Evolutionary conservation across 345 rosid genomes (phyloP).

Genomic region (Dovyalis caffra): DNA sequence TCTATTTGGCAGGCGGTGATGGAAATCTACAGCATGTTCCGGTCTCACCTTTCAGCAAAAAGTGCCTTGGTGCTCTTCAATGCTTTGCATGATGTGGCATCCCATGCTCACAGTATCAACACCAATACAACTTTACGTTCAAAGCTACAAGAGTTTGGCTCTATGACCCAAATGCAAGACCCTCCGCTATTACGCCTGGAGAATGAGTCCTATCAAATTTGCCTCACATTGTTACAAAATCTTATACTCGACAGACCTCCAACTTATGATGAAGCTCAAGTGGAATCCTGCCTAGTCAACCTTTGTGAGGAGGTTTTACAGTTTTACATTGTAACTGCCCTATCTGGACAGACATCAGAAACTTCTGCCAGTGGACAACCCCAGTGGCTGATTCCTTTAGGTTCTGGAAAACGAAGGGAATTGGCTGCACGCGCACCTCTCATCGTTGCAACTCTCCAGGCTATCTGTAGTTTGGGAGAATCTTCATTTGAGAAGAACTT

Average conservation of each 20-base stretch:
- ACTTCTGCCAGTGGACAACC: slow-evolving; percentile 37
- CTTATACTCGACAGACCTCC: slow-evolving; percentile 59
- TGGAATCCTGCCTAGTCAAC: slow-evolving; percentile 66
- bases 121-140: slow-evolving; percentile 51
- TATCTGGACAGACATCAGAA: slow-evolving; percentile 39
- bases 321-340: slow-evolving; percentile 60
- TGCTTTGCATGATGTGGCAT: slow-evolving; percentile 78
- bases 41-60: slow-evolving; percentile 66
- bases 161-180: slow-evolving; percentile 96
- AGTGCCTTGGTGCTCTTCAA: slow-evolving; percentile 69
- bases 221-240: slow-evolving; percentile 87
- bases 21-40: slow-evolving; percentile 92
- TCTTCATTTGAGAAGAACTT: slow-evolving; percentile 68
- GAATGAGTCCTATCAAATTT: slow-evolving; percentile 90
- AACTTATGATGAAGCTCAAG: slow-evolving; percentile 48
- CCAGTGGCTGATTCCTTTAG: slow-evolving; percentile 76
- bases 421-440: slow-evolving; percentile 77
- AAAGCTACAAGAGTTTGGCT: slow-evolving; percentile 76
- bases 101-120: slow-evolving; percentile 78
- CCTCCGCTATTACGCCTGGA: slow-evolving; percentile 93
- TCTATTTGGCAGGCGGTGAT: slow-evolving; percentile 71
- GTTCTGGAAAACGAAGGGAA: slow-evolving; percentile 90
- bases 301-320: slow-evolving; percentile 71
- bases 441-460: slow-evolving; percentile 72
- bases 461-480: slow-evolving; percentile 77